These are phyloP conservation scores for Xylariaceae sp. DNA, from an alignment of 2,329 filamentous ascomycete species.

Conservation along the genomic window DNA sequence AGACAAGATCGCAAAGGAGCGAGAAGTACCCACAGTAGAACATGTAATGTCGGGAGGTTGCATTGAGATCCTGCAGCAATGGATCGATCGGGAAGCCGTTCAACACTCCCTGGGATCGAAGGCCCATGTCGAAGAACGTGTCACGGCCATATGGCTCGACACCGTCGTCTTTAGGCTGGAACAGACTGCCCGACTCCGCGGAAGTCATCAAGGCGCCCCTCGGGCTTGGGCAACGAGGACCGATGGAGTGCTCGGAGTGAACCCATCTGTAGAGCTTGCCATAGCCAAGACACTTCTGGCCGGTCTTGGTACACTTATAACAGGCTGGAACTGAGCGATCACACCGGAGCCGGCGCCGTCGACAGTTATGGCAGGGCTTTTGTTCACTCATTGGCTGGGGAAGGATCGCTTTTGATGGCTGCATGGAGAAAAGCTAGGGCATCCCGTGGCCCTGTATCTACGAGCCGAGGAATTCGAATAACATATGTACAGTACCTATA, in stretches of 20 bases:
- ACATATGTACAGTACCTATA: no score
- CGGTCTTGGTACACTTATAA: slow-evolving; percentile 51
- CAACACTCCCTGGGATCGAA: slow-evolving; percentile 5
- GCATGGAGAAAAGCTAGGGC: background rate
- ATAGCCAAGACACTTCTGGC: slow-evolving; percentile 57
- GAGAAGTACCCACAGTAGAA: slow-evolving; percentile 41
- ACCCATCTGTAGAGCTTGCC: slow-evolving; percentile 57
- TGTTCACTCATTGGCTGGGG: slow-evolving; percentile 21
- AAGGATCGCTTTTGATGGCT: background rate
- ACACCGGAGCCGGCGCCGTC: slow-evolving; percentile 54
- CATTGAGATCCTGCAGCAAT: slow-evolving; percentile 48
- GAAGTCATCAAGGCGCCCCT: slow-evolving; percentile 5
- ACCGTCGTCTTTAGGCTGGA: slow-evolving; percentile 6
- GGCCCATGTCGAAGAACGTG: background rate
- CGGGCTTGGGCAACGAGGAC: slow-evolving; percentile 35
- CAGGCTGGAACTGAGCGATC: slow-evolving; percentile 55
- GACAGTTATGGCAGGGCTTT: slow-evolving; percentile 57
- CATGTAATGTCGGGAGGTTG: slow-evolving; percentile 42
- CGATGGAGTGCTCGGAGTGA: slow-evolving; percentile 44
- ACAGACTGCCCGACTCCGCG: slow-evolving; percentile 13
- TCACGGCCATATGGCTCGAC: background rate
- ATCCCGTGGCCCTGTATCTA: no score
- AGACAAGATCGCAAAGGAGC: background rate
- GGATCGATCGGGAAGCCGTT: slow-evolving; percentile 44
- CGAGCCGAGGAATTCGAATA: no score